These are phyloP conservation scores for Fusarium brachygibbosum DNA, from an alignment of 2,329 filamentous ascomycete genomes.

Conservation along the genomic window DNA sequence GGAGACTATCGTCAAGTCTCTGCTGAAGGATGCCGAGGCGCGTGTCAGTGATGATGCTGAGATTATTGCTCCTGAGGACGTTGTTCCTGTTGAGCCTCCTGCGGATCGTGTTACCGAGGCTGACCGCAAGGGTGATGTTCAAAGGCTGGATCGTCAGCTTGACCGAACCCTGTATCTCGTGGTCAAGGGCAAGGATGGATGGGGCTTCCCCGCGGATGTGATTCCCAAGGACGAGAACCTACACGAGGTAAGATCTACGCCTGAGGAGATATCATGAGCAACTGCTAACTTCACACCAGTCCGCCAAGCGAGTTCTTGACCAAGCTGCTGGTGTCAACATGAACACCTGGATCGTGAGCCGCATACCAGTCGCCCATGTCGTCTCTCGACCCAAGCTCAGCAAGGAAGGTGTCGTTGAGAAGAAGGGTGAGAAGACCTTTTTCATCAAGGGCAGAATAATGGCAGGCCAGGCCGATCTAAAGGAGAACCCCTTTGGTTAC, in stretches of 20 bases:
- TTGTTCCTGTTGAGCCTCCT: conserved; percentile 78
- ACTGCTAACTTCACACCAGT: conserved; percentile 63
- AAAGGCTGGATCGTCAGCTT: conserved; percentile 82
- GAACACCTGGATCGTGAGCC: conserved; percentile 98
- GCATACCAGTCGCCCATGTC: conserved; percentile 87
- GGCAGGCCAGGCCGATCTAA: conserved; percentile 91
- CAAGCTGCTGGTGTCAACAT: conserved; percentile 90
- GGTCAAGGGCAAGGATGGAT: conserved; percentile 80
- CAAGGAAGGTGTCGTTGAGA: conserved; percentile 58
- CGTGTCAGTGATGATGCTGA: conserved; percentile 72
- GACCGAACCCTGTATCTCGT: conserved; percentile 89
- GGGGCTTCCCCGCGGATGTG: conserved; percentile 84
- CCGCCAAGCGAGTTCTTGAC: conserved; percentile 82
- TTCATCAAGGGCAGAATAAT: conserved; percentile 97
- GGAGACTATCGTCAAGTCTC: conserved; percentile 73
- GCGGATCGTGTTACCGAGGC: conserved; percentile 80
- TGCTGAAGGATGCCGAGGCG: conserved; percentile 81
- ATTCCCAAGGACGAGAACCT: conserved; percentile 80
- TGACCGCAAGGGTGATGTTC: conserved; percentile 79
- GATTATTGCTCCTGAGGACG: conserved; percentile 68
- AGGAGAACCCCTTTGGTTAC: conserved; percentile 77
- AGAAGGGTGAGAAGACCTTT: conserved; percentile 84
- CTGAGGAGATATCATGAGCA: neutral
- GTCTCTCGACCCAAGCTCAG: conserved; percentile 66
- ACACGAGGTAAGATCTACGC: conserved; percentile 74